phyloP scores from a whole-genome alignment of 495 filamentous ascomycete species.

The Hypoxylon fuscum region DNA sequence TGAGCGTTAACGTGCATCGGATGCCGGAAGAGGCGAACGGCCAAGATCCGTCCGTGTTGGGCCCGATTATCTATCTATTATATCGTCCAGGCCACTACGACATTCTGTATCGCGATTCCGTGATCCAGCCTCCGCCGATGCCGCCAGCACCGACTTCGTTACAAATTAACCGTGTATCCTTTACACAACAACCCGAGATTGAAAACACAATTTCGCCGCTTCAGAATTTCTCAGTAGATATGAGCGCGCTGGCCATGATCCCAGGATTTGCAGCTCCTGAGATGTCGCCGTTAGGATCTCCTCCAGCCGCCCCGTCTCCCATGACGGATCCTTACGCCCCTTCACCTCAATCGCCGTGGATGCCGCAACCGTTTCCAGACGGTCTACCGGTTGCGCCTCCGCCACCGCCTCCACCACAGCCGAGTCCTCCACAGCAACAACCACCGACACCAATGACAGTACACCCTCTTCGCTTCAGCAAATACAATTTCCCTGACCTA shows the following conservation, averaged over 20 bases:
- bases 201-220: slow-evolving; percentile 50
- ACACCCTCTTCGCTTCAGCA: slow-evolving; percentile 57
- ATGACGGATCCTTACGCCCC: slow-evolving; percentile 48
- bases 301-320: slow-evolving; percentile 40
- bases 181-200: slow-evolving; percentile 52
- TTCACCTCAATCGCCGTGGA: slow-evolving; percentile 54
- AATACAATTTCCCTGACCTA: slow-evolving; percentile 54
- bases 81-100: slow-evolving; percentile 89
- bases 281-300: slow-evolving; percentile 43
- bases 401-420: slow-evolving; percentile 43
- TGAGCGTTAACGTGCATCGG: slow-evolving; percentile 78
- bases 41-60: slow-evolving; percentile 55
- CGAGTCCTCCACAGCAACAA: slow-evolving; percentile 45
- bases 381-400: slow-evolving; percentile 38
- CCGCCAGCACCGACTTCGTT: slow-evolving; percentile 60
- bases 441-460: slow-evolving; percentile 35
- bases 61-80: slow-evolving; percentile 60
- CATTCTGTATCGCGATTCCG: slow-evolving; percentile 75
- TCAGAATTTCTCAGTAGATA: slow-evolving; percentile 49
- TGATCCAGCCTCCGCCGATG: slow-evolving; percentile 55
- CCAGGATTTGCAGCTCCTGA: slow-evolving; percentile 53
- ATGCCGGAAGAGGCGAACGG: slow-evolving; percentile 67
- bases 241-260: slow-evolving; percentile 56
- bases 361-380: slow-evolving; percentile 47
- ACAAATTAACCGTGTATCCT: slow-evolving; percentile 60